Evolutionary conservation across 208 protist genomes (phyloP), one percentile per base, ranked within the genome.

Genomic region (Trypanosoma vivax): DNA sequence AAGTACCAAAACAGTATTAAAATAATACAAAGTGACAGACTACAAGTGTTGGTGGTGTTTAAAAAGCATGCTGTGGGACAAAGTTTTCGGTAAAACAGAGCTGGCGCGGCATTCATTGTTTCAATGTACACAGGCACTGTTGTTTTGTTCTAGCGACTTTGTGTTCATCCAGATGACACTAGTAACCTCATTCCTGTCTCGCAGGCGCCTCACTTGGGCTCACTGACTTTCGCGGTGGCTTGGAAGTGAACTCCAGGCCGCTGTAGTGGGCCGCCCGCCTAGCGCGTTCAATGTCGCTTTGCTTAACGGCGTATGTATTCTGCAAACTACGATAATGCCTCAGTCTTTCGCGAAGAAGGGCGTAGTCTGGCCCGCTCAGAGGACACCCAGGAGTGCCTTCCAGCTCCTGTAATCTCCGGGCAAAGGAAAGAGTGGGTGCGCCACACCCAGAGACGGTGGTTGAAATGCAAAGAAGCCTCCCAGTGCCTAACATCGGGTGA

Each of bases 171-270:
- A n/a, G n/a, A n/a, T n/a, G n/a, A n/a, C n/a, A n/a, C n/a, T n/a
- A n/a, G n/a, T n/a, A n/a, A n/a, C n/a, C n/a, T n/a, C n/a, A n/a
- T n/a, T n/a, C 27, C 2, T n/a, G 27, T 49, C 24, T 48, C 42
- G 24, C 33, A 5, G 13, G 16, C 16, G 13, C n/a, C 1, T 43
- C 21, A 3, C 11, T 42, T 42, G n/a, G 16, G 7, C 28, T 23
- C 9, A 7, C 19, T 56, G 43, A 19, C 50, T 60, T 71, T 48
- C 60, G 41, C 19, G 27, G 49, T 18, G 56, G 50, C 50, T 90
- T 87, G 7, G 79, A 67, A 10, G 84, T 88, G 48, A 92, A 92
- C 65, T 92, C 85, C 18, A 92, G 59, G 0, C 85, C 85, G 52
- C 85, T 89, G 62, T 88, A 85, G 37, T 83, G 60, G 1, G 80